Percentiles rank a stretch among this genome's conserved stretches.
phyloP scores from a whole-genome alignment of 2,329 filamentous ascomycete species.

The Exophiala lecanii-corni region DNA sequence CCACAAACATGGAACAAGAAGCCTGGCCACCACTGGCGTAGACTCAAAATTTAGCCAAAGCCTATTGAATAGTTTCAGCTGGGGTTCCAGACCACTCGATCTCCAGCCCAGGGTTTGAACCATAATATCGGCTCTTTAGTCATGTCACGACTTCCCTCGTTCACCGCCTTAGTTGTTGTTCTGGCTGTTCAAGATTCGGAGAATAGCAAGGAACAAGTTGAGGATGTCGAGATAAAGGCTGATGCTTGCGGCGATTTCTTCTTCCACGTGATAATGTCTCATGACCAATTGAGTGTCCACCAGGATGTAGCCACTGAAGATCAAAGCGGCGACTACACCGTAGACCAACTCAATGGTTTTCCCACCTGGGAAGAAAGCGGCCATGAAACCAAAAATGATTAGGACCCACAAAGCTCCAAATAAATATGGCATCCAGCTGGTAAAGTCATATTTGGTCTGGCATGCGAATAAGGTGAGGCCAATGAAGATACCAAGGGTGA shows the following conservation, averaged over 20 bases:
- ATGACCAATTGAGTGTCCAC: slow-evolving; percentile 95
- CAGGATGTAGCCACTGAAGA: slow-evolving; percentile 93
- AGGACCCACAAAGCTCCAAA: slow-evolving; percentile 87
- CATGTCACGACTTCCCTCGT: no score
- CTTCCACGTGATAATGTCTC: slow-evolving; percentile 94
- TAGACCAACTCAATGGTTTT: slow-evolving; percentile 81
- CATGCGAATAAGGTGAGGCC: slow-evolving; percentile 76
- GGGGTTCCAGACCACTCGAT: no score
- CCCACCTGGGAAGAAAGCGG: slow-evolving; percentile 78
- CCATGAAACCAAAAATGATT: slow-evolving; percentile 89
- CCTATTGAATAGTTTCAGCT: no score
- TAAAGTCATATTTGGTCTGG: slow-evolving; percentile 98
- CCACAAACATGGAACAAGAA: no score
- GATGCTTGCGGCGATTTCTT: slow-evolving; percentile 94
- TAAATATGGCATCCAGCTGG: slow-evolving; percentile 91
- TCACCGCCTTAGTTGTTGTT: slow-evolving; percentile 67
- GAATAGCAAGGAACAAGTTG: slow-evolving; percentile 93
- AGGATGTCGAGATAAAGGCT: slow-evolving; percentile 93
- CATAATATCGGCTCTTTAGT: no score
- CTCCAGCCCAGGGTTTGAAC: no score
- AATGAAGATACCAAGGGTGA: slow-evolving; percentile 68
- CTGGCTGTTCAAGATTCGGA: slow-evolving; percentile 94
- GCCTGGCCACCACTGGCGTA: no score
- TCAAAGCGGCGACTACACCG: slow-evolving; percentile 71
- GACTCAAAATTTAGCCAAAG: no score